Evolutionary conservation across 2,329 filamentous ascomycete genomes (phyloP), one percentile per base, ranked within the genome.

Genomic region (Cordyceps tenuipes): DNA sequence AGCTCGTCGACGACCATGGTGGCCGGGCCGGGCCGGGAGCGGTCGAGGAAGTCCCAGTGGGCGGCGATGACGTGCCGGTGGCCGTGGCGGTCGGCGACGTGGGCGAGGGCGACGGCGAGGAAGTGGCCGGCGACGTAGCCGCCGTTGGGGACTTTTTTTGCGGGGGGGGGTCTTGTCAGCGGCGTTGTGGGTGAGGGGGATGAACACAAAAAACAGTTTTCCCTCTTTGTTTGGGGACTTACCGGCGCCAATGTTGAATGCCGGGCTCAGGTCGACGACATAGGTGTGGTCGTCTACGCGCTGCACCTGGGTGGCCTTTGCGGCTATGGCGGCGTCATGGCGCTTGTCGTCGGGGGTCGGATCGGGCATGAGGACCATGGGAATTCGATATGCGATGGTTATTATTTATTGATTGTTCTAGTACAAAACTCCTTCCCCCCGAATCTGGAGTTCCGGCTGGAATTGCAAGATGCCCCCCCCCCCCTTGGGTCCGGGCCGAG

Each of bases 121-220:
- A 80, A 70, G 52, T 74, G 69, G 17, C 73, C 70, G 5, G 76
- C 73, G 1, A 77, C 71, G 60, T 78, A 80, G 46, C 77, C 77
- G 61, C 77, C 77, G 60, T 80, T 76, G 2, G 77, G 77, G 15
- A 79, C 73, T 75, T 48, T 54, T 23, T 21, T 12, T 3, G 3
- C 7, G 5, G 15, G 10, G 12, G 23, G 23, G 4, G 23, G 23
- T 2, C 23, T 23, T 36, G 54, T 57, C 23, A 57, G 54, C n/a
- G n/a, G n/a, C n/a, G n/a, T n/a, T n/a, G n/a, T n/a, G n/a, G n/a
- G n/a, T n/a, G n/a, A n/a, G n/a, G n/a, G n/a, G n/a, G n/a, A n/a
- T n/a, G n/a, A n/a, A n/a, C n/a, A n/a, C n/a, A n/a, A n/a, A n/a
- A n/a, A n/a, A n/a, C n/a, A n/a, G n/a, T n/a, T n/a, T n/a, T n/a